phyloP scores from a whole-genome alignment of 139 green algal genomes.

The Chlorella sp. region DNA sequence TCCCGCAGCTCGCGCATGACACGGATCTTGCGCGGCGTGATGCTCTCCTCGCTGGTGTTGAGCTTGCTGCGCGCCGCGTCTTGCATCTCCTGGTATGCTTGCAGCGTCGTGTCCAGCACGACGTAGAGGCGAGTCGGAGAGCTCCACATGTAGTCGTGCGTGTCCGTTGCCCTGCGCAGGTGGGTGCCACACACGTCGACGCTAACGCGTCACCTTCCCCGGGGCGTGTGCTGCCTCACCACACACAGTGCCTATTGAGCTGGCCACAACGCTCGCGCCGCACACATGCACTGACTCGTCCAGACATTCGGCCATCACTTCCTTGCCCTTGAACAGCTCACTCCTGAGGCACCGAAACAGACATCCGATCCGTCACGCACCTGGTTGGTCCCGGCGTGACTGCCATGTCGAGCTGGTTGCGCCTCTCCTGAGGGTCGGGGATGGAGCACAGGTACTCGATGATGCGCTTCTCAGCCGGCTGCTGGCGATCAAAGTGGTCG shows the following conservation, averaged over 20 bases:
- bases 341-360: too few species aligned
- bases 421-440: slow-evolving; percentile 4
- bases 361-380: background rate
- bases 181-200: too few species aligned
- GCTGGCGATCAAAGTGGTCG: slow-evolving; percentile 54
- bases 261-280: too few species aligned
- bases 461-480: slow-evolving; percentile 55
- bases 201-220: too few species aligned
- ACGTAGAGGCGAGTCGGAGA: slow-evolving; percentile 34
- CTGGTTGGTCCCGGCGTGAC: slow-evolving; percentile 39
- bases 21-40: slow-evolving; percentile 30
- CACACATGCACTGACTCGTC: too few species aligned
- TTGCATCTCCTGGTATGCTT: slow-evolving; percentile 37
- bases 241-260: too few species aligned
- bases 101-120: slow-evolving; percentile 44
- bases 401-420: slow-evolving; percentile 39
- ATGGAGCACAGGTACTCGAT: slow-evolving; percentile 47
- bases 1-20: slow-evolving; percentile 44
- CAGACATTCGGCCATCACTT: too few species aligned
- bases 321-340: too few species aligned
- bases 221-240: too few species aligned
- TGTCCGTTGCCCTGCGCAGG: slow-evolving; percentile 25
- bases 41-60: slow-evolving; percentile 14
- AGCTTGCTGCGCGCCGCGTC: slow-evolving; percentile 24
- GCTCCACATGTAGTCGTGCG: slow-evolving; percentile 50